These are phyloP conservation scores for Austroboletus niveus DNA, from an alignment of 1,284 basidiomycete species.

Conservation along the genomic window DNA sequence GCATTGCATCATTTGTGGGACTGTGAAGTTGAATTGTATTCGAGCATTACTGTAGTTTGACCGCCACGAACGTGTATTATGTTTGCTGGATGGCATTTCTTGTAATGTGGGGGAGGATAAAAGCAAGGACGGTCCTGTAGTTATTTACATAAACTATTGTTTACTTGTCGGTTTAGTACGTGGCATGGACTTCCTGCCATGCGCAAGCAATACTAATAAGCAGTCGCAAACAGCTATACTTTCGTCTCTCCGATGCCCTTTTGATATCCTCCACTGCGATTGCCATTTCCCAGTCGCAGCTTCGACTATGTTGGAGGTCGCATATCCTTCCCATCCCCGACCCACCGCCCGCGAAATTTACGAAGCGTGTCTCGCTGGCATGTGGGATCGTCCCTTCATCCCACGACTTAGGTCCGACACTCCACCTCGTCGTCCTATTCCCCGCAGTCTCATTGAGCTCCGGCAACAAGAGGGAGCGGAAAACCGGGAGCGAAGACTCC, in stretches of 20 bases:
- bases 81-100: conserved; percentile 5
- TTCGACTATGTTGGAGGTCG: conserved; percentile 27
- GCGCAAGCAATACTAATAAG: conserved; percentile 29
- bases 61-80: conserved; percentile 4
- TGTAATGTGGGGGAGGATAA: conserved; percentile 16
- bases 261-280: conserved; percentile 21
- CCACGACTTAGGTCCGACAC: conserved; percentile 58
- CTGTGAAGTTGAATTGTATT: conserved; percentile 27
- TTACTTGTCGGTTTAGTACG: conserved; percentile 4
- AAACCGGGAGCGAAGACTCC: conserved; percentile 55
- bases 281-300: conserved; percentile 15
- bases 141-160: conserved; percentile 35
- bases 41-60: conserved; percentile 22
- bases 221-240: conserved; percentile 31
- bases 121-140: conserved; percentile 14
- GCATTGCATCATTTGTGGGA: conserved; percentile 18
- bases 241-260: conserved; percentile 23
- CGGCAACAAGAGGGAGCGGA: conserved; percentile 60
- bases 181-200: conserved; percentile 13
- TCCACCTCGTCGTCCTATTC: conserved; percentile 37
- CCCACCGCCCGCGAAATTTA: conserved; percentile 47
- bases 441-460: conserved; percentile 59
- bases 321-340: conserved; percentile 17
- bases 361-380: conserved; percentile 49
- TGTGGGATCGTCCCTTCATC: conserved; percentile 53